Evolutionary conservation across 2,329 filamentous ascomycete species (phyloP).

Genomic region (Aschersonia sp.): DNA sequence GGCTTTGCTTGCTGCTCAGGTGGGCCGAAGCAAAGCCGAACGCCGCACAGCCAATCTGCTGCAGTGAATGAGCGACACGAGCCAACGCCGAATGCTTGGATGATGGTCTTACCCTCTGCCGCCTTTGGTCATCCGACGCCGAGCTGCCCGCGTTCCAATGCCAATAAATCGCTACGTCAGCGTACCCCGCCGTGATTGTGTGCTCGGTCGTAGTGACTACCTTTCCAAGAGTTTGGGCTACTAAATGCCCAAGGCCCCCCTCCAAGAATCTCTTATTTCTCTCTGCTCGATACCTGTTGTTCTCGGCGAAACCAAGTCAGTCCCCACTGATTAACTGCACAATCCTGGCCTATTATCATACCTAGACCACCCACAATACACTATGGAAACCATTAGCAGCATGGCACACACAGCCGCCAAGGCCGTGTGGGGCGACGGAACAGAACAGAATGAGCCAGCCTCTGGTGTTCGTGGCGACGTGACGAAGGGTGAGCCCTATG

Average conservation of each 20-base stretch:
- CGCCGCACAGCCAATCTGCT: no score
- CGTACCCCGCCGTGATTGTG: not conserved
- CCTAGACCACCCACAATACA: conserved; percentile 4
- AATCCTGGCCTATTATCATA: not conserved
- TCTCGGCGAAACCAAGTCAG: no score
- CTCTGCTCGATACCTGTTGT: no score
- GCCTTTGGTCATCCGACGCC: not conserved
- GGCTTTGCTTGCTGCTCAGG: no score
- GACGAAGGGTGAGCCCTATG: conserved; percentile 56
- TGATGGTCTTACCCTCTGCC: not conserved
- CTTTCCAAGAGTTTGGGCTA: no score
- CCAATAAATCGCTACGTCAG: not conserved
- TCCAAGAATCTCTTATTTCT: no score
- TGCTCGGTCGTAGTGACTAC: not conserved
- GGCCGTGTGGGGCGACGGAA: conserved; percentile 28
- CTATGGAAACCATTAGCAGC: conserved; percentile 51
- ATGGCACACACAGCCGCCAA: conserved; percentile 27
- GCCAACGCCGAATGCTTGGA: not conserved
- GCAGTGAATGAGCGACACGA: no score
- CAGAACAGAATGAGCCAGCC: conserved; percentile 45
- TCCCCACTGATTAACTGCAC: not conserved
- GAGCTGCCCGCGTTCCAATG: not conserved
- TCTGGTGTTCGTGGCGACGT: conserved; percentile 57
- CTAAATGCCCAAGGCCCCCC: no score
- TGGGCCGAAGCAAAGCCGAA: no score